Evolutionary conservation across 1,139 yeast species (phyloP).

Genomic region (Kluyveromyces sp.): DNA sequence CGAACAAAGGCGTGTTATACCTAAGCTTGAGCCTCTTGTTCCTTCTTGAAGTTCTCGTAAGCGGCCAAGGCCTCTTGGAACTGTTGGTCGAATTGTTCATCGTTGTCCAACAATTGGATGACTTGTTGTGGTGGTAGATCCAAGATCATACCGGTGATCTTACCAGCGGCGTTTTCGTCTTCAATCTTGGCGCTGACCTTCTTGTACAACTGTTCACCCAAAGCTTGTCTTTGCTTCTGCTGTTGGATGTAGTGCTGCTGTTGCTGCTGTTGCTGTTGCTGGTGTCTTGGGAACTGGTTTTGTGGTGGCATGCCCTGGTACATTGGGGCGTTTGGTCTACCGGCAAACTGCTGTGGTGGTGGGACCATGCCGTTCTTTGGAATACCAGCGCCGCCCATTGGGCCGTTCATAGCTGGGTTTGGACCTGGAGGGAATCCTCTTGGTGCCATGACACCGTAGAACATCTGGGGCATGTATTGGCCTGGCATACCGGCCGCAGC

Average conservation of each 20-base stretch:
- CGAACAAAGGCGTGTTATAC: slow-evolving; percentile 10
- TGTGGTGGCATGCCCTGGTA: slow-evolving; percentile 66
- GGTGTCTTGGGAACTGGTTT: slow-evolving; percentile 37
- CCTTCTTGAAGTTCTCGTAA: slow-evolving; percentile 70
- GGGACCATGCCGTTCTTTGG: slow-evolving; percentile 51
- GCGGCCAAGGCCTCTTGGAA: slow-evolving; percentile 94
- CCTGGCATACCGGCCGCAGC: slow-evolving; percentile 67
- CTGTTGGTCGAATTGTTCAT: slow-evolving; percentile 81
- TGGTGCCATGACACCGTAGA: slow-evolving; percentile 75
- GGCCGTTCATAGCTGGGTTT: slow-evolving; percentile 77
- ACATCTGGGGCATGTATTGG: slow-evolving; percentile 94
- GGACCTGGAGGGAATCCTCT: slow-evolving; percentile 87
- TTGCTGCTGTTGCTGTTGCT: slow-evolving; percentile 30
- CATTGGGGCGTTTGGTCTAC: slow-evolving; percentile 76
- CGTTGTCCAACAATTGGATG: slow-evolving; percentile 81
- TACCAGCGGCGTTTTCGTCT: slow-evolving; percentile 95
- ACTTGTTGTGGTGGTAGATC: slow-evolving; percentile 93
- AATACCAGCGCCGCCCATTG: slow-evolving; percentile 32
- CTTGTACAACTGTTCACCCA: slow-evolving; percentile 97
- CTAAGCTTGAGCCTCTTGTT: slow-evolving; percentile 24
- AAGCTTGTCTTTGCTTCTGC: slow-evolving; percentile 78
- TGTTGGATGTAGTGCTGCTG: slow-evolving; percentile 45
- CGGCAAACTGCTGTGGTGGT: slow-evolving; percentile 41
- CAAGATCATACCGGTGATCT: slow-evolving; percentile 98
- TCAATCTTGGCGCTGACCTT: slow-evolving; percentile 87